Evolutionary conservation across 1,284 basidiomycete genomes (phyloP), one percentile per base, ranked within the genome.

Genomic region (Heterobasidion parviporum): DNA sequence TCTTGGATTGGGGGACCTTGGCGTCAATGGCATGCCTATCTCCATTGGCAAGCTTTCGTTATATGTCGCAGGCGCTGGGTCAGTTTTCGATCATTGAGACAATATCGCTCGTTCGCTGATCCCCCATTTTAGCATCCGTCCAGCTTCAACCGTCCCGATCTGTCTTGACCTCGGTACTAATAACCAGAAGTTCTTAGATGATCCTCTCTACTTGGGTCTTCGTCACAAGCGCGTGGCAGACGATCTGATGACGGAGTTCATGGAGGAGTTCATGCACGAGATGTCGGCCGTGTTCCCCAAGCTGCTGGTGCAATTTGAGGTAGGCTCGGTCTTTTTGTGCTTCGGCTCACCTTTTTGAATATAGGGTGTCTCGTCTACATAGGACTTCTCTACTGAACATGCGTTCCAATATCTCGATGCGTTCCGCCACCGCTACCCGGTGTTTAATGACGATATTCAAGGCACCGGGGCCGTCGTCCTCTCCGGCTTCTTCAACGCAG

Each of bases 261-360:
- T 97, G 85, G 92, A 96, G 66, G 89, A 92, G 68, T 94, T 97
- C 70, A 94, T 97, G 92, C 69, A 74, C 34, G 92, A 91, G 66
- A 89, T 93, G 75, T 72, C 79, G 32, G 66, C 69, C 44, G 74
- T 79, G 50, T 92, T 88, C 77, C 94, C 94, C 1, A 88, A 91
- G 68, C 80, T 92, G 54, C 80, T 96, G 64, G 79, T 96, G 56
- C 94, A 97, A 72, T 96, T 96, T 66, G 94, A 97, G 74, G 84
- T 81, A 54, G 43, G 65, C 45, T 52, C 5, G 5, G 4, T 26
- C 32, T 53, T 38, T 61, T 32, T 6, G 10, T 48, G 9, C 10
- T 67, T 16, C 3, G 15, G 15, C 32, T 46, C 41, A 34, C 34
- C 16, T 34, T 43, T n/a, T 51, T 16, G 41, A 50, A n/a, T 55